phyloP scores from a whole-genome alignment of 2,329 filamentous ascomycete species.

The Fusarium nematophilum region DNA sequence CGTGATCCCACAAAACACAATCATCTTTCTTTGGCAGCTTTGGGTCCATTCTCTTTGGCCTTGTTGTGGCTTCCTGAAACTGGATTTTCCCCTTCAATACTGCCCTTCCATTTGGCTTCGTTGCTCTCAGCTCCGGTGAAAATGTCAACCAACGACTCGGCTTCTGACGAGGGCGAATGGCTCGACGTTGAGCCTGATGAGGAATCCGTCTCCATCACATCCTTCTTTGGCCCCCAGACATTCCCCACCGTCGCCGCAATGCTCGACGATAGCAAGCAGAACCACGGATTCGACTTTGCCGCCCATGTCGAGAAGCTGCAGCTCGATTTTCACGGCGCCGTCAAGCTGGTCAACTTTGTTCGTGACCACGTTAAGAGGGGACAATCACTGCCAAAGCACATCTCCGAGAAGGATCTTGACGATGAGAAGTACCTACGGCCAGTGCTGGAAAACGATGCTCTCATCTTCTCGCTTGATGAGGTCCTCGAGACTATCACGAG shows the following conservation, averaged over 20 bases:
- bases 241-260: conserved; percentile 74
- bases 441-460: conserved; percentile 86
- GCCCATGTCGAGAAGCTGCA: conserved; percentile 66
- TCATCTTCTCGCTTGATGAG: conserved; percentile 90
- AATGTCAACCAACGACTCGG: conserved; percentile 46
- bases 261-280: conserved; percentile 75
- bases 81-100: conserved; percentile 51
- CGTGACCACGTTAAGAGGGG: conserved; percentile 60
- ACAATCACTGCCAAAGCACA: conserved; percentile 63
- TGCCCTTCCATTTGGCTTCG: conserved; percentile 43
- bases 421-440: conserved; percentile 86
- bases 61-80: conserved; percentile 8
- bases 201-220: conserved; percentile 70
- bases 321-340: conserved; percentile 78
- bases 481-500: conserved; percentile 57
- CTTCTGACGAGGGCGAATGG: conserved; percentile 61
- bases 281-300: conserved; percentile 74
- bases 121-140: conserved; percentile 33
- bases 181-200: conserved; percentile 71
- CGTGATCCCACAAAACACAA: conserved; percentile 45
- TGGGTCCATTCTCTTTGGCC: conserved; percentile 15
- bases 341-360: conserved; percentile 81
- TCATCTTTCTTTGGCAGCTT: conserved; percentile 24
- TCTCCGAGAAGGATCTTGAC: conserved; percentile 72
- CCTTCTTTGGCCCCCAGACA: conserved; percentile 73